These are phyloP conservation scores for Cyathus striatus DNA, from an alignment of 768 basidiomycete species.

Conservation along the genomic window DNA sequence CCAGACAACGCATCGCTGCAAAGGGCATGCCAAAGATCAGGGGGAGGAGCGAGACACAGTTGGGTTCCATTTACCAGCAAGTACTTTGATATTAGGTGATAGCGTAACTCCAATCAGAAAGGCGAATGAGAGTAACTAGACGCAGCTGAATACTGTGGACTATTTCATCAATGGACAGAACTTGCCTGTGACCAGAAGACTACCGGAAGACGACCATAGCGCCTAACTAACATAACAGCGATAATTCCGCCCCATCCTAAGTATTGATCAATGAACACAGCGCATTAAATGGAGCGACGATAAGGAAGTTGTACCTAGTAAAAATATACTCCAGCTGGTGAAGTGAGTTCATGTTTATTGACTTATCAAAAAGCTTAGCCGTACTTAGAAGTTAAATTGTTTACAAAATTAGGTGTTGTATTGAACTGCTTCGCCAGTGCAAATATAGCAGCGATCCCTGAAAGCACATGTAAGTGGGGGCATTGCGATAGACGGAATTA, in stretches of 20 bases:
- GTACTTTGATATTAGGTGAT: slow-evolving; percentile 49
- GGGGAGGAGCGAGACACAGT: neutral
- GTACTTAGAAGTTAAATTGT: slow-evolving; percentile 55
- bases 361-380: slow-evolving; percentile 4
- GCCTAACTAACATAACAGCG: slow-evolving; percentile 57
- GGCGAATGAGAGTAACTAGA: slow-evolving; percentile 46
- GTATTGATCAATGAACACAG: neutral
- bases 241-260: slow-evolving; percentile 57
- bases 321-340: slow-evolving; percentile 60
- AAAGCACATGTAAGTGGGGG: no score
- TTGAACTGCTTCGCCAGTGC: slow-evolving; percentile 49
- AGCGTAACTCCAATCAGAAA: slow-evolving; percentile 43
- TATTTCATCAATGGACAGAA: neutral
- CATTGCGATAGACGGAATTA: no score
- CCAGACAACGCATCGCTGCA: slow-evolving; percentile 53
- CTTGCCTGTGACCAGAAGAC: slow-evolving; percentile 68
- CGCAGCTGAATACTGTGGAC: neutral
- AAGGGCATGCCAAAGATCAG: neutral
- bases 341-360: slow-evolving; percentile 1
- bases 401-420: slow-evolving; percentile 52
- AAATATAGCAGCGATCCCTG: slow-evolving; percentile 60
- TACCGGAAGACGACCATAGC: slow-evolving; percentile 58
- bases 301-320: slow-evolving; percentile 35
- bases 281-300: neutral
- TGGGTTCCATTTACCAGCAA: slow-evolving; percentile 35